These are phyloP conservation scores for Gaeumannomyces sp. DNA, from an alignment of 2,329 filamentous ascomycete species.

Conservation along the genomic window DNA sequence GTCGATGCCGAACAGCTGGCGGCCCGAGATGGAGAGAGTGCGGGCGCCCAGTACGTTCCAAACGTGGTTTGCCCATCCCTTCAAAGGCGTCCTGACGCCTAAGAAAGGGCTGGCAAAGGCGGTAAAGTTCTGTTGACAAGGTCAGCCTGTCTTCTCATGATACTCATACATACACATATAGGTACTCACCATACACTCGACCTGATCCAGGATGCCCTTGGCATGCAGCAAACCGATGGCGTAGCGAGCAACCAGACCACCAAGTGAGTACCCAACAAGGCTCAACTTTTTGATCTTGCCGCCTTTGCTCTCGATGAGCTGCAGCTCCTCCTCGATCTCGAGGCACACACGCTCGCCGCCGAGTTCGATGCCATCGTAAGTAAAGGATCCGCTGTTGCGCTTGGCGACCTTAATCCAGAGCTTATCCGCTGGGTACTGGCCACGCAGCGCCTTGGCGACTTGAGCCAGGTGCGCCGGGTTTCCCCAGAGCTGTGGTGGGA, in stretches of 20 bases:
- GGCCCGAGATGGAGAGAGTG: constrained; percentile 74
- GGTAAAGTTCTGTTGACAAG: constrained; percentile 66
- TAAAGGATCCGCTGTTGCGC: constrained; percentile 66
- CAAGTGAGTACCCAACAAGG: constrained; percentile 83
- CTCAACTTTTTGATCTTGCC: constrained; percentile 75
- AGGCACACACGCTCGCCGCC: constrained; percentile 61
- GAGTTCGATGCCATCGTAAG: constrained; percentile 63
- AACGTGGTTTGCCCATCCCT: constrained; percentile 58
- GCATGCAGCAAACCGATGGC: constrained; percentile 77
- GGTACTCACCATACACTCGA: constrained; percentile 64
- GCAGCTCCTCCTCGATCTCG: constrained; percentile 61
- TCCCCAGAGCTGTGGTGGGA: constrained; percentile 60
- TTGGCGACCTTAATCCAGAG: constrained; percentile 67
- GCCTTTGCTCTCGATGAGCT: constrained; percentile 51
- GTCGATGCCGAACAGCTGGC: constrained; percentile 84
- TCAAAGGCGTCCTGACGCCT: constrained; percentile 64
- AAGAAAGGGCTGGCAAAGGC: constrained; percentile 85
- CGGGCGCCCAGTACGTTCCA: constrained; percentile 83
- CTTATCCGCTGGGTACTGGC: constrained; percentile 52
- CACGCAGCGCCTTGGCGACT: constrained; percentile 59
- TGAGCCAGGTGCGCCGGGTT: constrained; percentile 67
- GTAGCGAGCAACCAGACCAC: constrained; percentile 81
- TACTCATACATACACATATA: background rate
- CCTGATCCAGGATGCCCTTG: constrained; percentile 69
- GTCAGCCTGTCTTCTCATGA: background rate